Evolutionary conservation across 805 yeast genomes (phyloP).

Genomic region (Metschnikowia borealis): DNA sequence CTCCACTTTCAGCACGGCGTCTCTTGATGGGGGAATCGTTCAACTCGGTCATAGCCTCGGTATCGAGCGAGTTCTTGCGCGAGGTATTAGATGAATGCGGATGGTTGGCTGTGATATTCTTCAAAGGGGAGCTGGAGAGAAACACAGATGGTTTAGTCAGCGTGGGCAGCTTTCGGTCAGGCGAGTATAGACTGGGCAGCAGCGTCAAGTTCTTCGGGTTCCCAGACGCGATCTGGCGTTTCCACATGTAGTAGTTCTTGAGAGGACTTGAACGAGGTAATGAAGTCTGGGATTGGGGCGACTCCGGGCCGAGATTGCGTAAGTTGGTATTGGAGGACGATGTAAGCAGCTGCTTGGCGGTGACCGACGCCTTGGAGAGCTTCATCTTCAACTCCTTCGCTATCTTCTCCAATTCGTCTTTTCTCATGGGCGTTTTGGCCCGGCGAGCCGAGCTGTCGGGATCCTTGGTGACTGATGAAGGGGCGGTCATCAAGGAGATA

Average conservation of each 20-base stretch:
- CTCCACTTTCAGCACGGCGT: conserved; percentile 15
- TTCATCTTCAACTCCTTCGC: conserved; percentile 41
- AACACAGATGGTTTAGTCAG: conserved; percentile 34
- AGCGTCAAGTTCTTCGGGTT: conserved; percentile 18
- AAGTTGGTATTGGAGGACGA: conserved; percentile 16
- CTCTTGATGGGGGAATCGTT: conserved; percentile 34
- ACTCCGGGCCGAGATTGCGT: conserved; percentile 19
- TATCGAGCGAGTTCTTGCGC: conserved; percentile 9
- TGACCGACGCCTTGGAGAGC: conserved; percentile 40
- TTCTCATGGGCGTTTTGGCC: conserved; percentile 36
- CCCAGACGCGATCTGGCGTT: conserved; percentile 23
- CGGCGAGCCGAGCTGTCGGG: conserved; percentile 10
- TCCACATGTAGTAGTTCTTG: conserved; percentile 27
- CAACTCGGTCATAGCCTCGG: conserved; percentile 11
- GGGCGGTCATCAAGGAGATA: conserved; percentile 13
- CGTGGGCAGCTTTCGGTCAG: conserved; percentile 38
- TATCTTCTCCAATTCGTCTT: conserved; percentile 43
- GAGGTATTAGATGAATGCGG: conserved; percentile 3
- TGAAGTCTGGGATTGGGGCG: conserved; percentile 14
- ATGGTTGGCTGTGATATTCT: conserved; percentile 17
- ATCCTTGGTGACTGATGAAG: conserved; percentile 11
- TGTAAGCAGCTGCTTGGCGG: conserved; percentile 36
- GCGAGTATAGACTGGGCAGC: conserved; percentile 36
- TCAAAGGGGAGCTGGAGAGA: conserved; percentile 35
- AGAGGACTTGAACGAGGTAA: conserved; percentile 28